phyloP scores from a whole-genome alignment of 2,329 filamentous ascomycete species.

The Dactylellina drechsleri region DNA sequence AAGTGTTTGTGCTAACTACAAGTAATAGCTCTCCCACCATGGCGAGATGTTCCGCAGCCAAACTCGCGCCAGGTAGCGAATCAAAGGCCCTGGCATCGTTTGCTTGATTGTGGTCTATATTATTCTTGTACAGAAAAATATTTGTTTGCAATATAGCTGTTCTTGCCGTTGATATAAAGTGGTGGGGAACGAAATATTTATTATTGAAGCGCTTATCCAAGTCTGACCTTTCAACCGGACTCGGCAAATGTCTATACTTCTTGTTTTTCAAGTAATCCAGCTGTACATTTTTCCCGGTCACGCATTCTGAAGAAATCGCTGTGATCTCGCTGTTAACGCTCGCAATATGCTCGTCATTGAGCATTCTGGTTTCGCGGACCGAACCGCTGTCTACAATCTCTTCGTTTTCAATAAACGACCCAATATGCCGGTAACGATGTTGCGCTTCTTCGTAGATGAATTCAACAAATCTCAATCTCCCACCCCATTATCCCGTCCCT shows the following conservation, averaged over 20 bases:
- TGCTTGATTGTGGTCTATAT: conserved; percentile 38
- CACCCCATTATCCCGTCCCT: neutral
- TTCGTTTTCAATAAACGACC: conserved; percentile 45
- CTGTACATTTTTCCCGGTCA: conserved; percentile 39
- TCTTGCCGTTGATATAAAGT: conserved; percentile 27
- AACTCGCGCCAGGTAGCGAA: conserved; percentile 66
- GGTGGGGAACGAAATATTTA: conserved; percentile 33
- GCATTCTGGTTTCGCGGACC: conserved; percentile 38
- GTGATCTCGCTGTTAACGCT: conserved; percentile 8
- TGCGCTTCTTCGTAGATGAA: conserved; percentile 29
- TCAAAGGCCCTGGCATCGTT: conserved; percentile 49
- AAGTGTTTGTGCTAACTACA: conserved; percentile 53
- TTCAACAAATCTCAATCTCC: neutral
- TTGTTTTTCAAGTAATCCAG: conserved; percentile 36
- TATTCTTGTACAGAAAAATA: conserved; percentile 28
- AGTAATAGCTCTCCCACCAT: conserved; percentile 86
- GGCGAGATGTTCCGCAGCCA: conserved; percentile 94
- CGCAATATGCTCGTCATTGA: conserved; percentile 22
- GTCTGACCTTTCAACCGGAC: conserved; percentile 9
- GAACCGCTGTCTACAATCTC: too few relatives aligned
- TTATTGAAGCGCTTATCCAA: conserved; percentile 39
- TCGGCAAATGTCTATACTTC: conserved; percentile 49
- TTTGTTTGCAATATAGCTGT: conserved; percentile 6
- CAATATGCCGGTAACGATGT: conserved; percentile 40
- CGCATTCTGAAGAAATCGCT: neutral